A percentile compares a stretch with the other conserved stretches of the same genome.
phyloP scores from a whole-genome alignment of 306 rosid genomes.

The Acmispon strigosus region DNA sequence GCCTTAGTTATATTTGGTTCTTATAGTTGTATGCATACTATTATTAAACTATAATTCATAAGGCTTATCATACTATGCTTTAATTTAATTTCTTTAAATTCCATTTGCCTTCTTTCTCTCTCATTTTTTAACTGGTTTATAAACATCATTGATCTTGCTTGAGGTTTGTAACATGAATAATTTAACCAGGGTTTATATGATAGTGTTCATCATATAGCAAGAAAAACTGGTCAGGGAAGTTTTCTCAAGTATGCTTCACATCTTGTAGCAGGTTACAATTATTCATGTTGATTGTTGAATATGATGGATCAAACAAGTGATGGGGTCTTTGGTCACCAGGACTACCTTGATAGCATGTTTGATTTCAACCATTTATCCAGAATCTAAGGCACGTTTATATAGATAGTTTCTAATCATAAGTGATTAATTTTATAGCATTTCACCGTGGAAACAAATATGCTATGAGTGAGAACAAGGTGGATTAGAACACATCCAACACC shows the following conservation, averaged over 20 bases:
- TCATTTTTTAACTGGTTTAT: not conserved
- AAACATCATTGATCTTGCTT: too few relatives aligned
- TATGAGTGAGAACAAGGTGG: not conserved
- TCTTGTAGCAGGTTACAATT: not conserved
- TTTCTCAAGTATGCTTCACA: too few relatives aligned
- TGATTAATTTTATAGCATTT: too few relatives aligned
- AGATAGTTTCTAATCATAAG: too few relatives aligned
- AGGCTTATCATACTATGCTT: not conserved
- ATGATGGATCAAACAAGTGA: not conserved
- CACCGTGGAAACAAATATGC: too few relatives aligned
- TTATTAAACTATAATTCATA: not conserved
- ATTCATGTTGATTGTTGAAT: not conserved
- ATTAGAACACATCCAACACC: too few relatives aligned
- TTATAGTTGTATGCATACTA: slow-evolving; percentile 5
- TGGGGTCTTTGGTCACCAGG: not conserved
- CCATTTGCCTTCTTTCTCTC: not conserved
- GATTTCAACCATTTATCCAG: too few relatives aligned
- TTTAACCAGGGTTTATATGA: not conserved
- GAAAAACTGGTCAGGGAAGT: too few relatives aligned
- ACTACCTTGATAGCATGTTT: not conserved
- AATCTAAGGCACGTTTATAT: too few relatives aligned
- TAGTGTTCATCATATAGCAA: too few relatives aligned
- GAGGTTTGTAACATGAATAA: too few relatives aligned
- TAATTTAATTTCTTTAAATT: not conserved
- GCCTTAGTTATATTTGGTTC: not conserved